Conservation (phyloP, 2,329 filamentous ascomycete species). For the Phyllosticta citrichinensis region DNA sequence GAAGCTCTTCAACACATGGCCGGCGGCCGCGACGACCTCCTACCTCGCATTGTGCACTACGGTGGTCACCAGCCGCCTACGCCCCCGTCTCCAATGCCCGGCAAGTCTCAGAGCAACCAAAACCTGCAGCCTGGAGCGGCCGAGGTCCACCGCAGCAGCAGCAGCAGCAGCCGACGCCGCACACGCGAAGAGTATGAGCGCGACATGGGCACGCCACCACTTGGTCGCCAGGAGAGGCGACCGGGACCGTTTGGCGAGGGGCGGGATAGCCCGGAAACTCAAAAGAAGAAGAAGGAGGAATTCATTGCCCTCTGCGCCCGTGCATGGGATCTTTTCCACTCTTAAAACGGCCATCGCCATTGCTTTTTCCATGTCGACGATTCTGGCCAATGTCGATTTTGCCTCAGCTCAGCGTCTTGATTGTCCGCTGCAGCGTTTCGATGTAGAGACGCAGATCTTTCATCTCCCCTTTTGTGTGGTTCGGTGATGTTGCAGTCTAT, state of each 20-base stretch:
- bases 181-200: slow-evolving; percentile 81
- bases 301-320: slow-evolving; percentile 78
- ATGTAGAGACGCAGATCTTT: neutral
- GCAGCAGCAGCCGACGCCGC: slow-evolving; percentile 61
- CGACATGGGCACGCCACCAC: slow-evolving; percentile 75
- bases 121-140: slow-evolving; percentile 15
- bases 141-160: slow-evolving; percentile 42
- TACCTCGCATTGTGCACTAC: slow-evolving; percentile 93
- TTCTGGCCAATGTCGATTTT: neutral
- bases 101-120: slow-evolving; percentile 18
- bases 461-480: neutral
- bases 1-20: slow-evolving; percentile 86
- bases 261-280: slow-evolving; percentile 72
- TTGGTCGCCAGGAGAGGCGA: slow-evolving; percentile 49
- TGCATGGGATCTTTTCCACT: slow-evolving; percentile 97
- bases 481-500: neutral
- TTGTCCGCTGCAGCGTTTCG: neutral
- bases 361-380: neutral
- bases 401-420: neutral
- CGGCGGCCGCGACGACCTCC: slow-evolving; percentile 81
- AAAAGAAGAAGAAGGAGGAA: slow-evolving; percentile 81
- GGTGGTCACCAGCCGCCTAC: slow-evolving; percentile 88
- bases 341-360: slow-evolving; percentile 35
- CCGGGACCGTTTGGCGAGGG: slow-evolving; percentile 66
- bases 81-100: slow-evolving; percentile 66